Base-by-base conservation (phyloP, 1,139 yeast species). In the Pichia norvegensis region DNA sequence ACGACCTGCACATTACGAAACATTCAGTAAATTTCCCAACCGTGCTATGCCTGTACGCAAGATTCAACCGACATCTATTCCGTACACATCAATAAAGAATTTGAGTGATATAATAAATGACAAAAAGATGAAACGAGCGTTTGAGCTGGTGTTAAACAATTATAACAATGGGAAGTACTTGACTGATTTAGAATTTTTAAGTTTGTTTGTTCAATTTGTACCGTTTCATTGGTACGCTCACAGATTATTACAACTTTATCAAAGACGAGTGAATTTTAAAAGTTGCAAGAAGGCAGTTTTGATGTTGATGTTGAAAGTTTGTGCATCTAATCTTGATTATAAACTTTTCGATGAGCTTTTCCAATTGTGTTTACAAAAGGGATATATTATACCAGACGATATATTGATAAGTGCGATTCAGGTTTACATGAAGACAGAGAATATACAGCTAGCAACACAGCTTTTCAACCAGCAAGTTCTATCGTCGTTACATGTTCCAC, bases 381-480 rank as follows among this genome's bases (percentile, higher is more conserved):
- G 52, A 4, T 50, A 49, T 13, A 42, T 40, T 1, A 47, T 56
- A 10, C 43, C 49, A 4, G 50, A 51, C 7, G 48, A 45, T 16
- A 37, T 53, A 20, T 42, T 60, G 16, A 44, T 41, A 21, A 36
- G 44, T 17, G 60, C 63, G 7, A 47, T 59, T 35, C 52, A 52
- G 35, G 54, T 56, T 13, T 58, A 58, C 47, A 38, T 59, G 5
- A 50, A 55, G 36, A 49, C 57, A 7, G 61, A 54, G 29, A 55
- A 57, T 40, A 48, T 59, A 11, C 49, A 48, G 23, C 47, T 53
- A 45, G 62, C 64, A 5, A 50, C 49, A 3, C 60, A 58, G 46
- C 35, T 60, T 7, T 61, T 59, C 42, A 56, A 55, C 36, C 61
- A 55, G 38, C 51, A 55, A n/a, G 60, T 58, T 0, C 46, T 55